Base-by-base conservation (phyloP, 116 monocot species). In the Trichopus zeylanicus region DNA sequence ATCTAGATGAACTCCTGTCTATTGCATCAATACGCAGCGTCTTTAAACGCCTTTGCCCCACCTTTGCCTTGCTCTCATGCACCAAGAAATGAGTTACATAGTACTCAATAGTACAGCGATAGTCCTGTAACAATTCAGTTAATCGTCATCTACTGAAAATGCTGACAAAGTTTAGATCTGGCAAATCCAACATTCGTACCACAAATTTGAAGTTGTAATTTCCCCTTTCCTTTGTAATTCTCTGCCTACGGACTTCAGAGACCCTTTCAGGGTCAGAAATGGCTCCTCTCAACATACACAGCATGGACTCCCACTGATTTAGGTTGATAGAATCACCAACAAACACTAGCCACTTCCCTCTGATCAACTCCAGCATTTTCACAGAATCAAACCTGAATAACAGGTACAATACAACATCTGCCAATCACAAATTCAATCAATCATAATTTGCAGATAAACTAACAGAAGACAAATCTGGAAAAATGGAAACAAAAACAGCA, bases 311-410 rank as follows among this genome's bases (percentile, higher is more conserved):
- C 95, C 95, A 95, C 60, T 95, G 90, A 64, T 95, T 95, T 65
- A 83, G 83, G 52, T 90, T 95, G 53, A 95, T 83, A 18, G 95
- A 95, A 73, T 95, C 95, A 26, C 95, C 90, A 31, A 79, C 79
- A 73, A 95, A 95, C 32, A 33, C 32, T 33, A 33, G 32, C 32
- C 8, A 5, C 32, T 33, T 33, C 32, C 32, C 32, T 33, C 32
- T 33, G 8, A 33, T 33, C 32, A 33, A 8, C 32, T 33, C 32
- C 4, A 33, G 32, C 32, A 33, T 33, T 33, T 33, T 8, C 32
- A 33, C 8, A 33, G 8, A 8, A 33, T 33, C 8, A 33, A 33
- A 33, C 32, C 32, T 33, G 32, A 33, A 33, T 33, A 33, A 33
- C 8, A 13, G 6, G 8, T 8, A 33, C 32, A 33, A 33, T 8